These are phyloP conservation scores for Pseudonitzschia delicatissima DNA, from an alignment of 108 stramenopile species.

Conservation along the genomic window DNA sequence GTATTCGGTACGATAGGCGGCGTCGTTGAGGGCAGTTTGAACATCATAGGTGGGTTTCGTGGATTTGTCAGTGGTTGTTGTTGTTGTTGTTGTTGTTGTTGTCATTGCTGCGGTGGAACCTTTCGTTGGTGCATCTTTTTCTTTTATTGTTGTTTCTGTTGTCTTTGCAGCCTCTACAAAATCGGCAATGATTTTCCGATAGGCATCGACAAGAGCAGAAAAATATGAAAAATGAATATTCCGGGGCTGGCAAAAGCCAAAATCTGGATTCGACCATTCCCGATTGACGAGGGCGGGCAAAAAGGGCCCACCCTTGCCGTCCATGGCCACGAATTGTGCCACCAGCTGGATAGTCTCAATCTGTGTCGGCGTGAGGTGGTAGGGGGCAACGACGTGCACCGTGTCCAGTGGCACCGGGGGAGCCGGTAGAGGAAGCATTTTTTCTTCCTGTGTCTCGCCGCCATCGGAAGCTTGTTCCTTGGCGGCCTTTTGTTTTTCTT, in stretches of 20 bases:
- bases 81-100: background rate
- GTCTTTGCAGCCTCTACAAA: conserved; percentile 4
- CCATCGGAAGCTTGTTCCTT: conserved; percentile 2
- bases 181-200: conserved; percentile 60
- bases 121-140: background rate
- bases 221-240: conserved; percentile 94
- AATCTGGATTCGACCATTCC: conserved; percentile 88
- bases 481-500: conserved; percentile 7
- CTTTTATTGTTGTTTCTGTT: background rate
- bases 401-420: conserved; percentile 80
- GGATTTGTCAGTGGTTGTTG: background rate
- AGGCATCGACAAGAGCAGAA: conserved; percentile 93
- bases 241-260: conserved; percentile 93
- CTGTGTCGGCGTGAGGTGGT: conserved; percentile 70
- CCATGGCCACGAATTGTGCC: conserved; percentile 94
- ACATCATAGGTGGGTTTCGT: conserved; percentile 11
- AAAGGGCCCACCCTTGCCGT: conserved; percentile 75
- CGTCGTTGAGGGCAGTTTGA: conserved; percentile 47
- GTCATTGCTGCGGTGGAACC: conserved; percentile 2
- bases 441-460: conserved; percentile 4
- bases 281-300: conserved; percentile 66
- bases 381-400: conserved; percentile 69
- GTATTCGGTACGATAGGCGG: conserved; percentile 78
- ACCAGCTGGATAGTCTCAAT: conserved; percentile 91
- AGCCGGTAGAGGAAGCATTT: background rate